Evolutionary conservation across 2,329 filamentous ascomycete species (phyloP), one percentile per base, ranked within the genome.

Genomic region (Sordariomycetes sp.): DNA sequence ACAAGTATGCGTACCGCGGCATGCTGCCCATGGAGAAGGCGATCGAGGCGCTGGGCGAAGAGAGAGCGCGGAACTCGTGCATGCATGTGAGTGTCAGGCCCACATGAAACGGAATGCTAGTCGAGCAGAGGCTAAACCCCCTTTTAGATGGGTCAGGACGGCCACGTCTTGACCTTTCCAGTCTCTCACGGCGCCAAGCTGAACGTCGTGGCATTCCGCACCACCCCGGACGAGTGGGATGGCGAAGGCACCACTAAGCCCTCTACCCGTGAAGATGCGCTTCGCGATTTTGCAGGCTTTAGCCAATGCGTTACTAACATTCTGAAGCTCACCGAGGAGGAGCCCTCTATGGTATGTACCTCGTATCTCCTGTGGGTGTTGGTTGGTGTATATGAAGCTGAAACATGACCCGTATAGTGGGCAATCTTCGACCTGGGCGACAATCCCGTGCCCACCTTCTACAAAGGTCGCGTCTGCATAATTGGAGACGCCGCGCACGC

Each of bases 401-500:
- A 45, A n/a, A 45, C 12, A 22, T 34, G 13, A 32, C 22, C 28
- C 12, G 10, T 20, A 0, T 56, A 73, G 64, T 84, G 68, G 65
- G 75, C 71, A 1, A 69, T 77, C 35, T 77, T 76, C 61, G 74
- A 76, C 53, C 66, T 76, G 0, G 71, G 69, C 35, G 67, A 74
- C n/a, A 62, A 73, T 50, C 74, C 72, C 0, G 65, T 76, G 1
- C 69, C 70, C 1, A 63, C 64, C 12, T 79, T 73, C 51, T 71
- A 69, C 61, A 69, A 70, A 25, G 71, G 70, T 8, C 68, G 74
- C 0, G 62, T 78, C 25, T 74, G 72, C 42, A 70, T 85, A 2
- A 66, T 81, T 0, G 83, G 82, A 15, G 82, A 86, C 62, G 81
- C 82, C 0, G 83, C 82, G 0, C 82, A 86, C 64, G 81, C 81